These are phyloP conservation scores for Tillandsia fasciculata DNA, from an alignment of 176 grass and related monocot genomes.

Conservation along the genomic window DNA sequence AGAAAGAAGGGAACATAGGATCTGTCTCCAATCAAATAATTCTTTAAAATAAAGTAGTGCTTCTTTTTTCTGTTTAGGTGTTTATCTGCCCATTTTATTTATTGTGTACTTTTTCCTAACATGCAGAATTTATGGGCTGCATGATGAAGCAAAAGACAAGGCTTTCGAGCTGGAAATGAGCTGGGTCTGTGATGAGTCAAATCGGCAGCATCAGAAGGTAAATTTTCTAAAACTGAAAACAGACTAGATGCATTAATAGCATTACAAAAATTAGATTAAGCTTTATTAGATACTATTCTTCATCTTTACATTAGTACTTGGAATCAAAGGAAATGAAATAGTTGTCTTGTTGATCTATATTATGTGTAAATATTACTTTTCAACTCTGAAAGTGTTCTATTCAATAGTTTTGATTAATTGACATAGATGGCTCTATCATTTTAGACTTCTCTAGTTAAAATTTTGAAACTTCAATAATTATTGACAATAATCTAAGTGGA, in stretches of 20 bases:
- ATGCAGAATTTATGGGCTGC: conserved; percentile 76
- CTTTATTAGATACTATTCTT: background rate
- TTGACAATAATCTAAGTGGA: background rate
- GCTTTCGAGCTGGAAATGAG: conserved; percentile 81
- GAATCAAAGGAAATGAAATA: too few relatives aligned
- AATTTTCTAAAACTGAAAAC: background rate
- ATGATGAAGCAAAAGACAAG: conserved; percentile 88
- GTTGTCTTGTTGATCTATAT: too few relatives aligned
- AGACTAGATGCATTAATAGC: background rate
- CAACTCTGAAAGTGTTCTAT: too few relatives aligned
- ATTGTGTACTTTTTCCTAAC: background rate
- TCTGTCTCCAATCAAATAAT: too few relatives aligned
- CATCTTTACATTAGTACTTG: too few relatives aligned
- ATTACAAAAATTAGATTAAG: background rate
- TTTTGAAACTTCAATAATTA: background rate
- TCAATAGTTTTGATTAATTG: too few relatives aligned
- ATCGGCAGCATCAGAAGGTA: conserved; percentile 74
- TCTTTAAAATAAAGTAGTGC: too few relatives aligned
- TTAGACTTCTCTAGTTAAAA: too few relatives aligned
- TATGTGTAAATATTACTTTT: too few relatives aligned
- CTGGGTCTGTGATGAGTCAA: conserved; percentile 85
- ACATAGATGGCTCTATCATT: too few relatives aligned
- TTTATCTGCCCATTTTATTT: background rate
- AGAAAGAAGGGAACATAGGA: too few relatives aligned
- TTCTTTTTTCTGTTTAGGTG: background rate